Evolutionary conservation across 768 basidiomycete species (phyloP).

Genomic region (Mycena capillaripes): DNA sequence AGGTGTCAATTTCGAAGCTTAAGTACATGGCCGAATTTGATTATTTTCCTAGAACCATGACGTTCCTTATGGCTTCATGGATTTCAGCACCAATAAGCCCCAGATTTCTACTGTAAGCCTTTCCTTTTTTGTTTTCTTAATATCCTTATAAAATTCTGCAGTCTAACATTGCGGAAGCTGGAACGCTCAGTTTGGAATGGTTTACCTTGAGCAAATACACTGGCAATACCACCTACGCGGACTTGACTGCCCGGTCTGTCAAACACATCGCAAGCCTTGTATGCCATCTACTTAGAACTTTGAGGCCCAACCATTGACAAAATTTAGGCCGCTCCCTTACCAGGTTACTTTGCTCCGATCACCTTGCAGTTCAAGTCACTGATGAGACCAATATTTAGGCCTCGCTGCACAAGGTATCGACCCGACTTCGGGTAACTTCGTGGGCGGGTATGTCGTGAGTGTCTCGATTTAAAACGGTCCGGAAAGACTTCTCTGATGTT

Average conservation of each 20-base stretch:
- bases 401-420: conserved; percentile 73
- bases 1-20: background rate
- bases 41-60: conserved; percentile 48
- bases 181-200: conserved; percentile 70
- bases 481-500: background rate
- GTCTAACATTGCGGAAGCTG: conserved; percentile 71
- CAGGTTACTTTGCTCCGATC: conserved; percentile 42
- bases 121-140: background rate
- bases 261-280: conserved; percentile 64
- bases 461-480: background rate
- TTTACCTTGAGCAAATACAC: conserved; percentile 67
- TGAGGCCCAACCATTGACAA: background rate
- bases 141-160: conserved; percentile 33
- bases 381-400: conserved; percentile 46
- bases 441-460: conserved; percentile 58
- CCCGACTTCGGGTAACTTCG: conserved; percentile 62
- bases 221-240: conserved; percentile 70
- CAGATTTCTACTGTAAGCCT: conserved; percentile 45
- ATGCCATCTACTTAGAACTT: conserved; percentile 23
- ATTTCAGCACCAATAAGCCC: conserved; percentile 63
- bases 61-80: conserved; percentile 57
- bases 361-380: background rate
- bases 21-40: background rate
- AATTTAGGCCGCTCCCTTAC: conserved; percentile 54
- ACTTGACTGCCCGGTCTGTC: conserved; percentile 67